Evolutionary conservation across 2,329 filamentous ascomycete genomes (phyloP).

Genomic region (Dothiorella sarmentorum): DNA sequence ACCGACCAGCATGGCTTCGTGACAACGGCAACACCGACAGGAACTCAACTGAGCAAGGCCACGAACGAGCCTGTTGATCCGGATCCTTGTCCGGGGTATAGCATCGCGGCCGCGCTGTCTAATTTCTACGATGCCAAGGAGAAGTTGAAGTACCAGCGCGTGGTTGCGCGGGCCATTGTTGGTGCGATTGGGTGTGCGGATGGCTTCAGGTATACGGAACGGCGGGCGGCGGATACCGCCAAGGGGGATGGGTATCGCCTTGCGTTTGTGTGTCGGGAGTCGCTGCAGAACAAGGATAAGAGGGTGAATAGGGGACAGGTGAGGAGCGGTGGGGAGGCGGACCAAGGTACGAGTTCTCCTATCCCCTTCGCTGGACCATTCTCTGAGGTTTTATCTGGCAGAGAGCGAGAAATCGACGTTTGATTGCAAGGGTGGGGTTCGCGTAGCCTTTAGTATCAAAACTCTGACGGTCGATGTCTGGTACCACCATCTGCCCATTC

Average conservation of each 20-base stretch:
- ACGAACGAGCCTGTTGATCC: neutral
- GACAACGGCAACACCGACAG: neutral
- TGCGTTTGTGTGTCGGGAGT: conserved; percentile 35
- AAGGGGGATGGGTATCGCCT: conserved; percentile 31
- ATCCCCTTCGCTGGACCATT: too few relatives aligned
- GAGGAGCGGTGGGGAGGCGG: neutral
- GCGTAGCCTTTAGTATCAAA: neutral
- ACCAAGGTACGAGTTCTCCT: neutral
- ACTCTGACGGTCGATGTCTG: neutral
- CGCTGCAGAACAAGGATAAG: conserved; percentile 30
- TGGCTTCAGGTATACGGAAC: conserved; percentile 34
- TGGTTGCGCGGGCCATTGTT: conserved; percentile 25
- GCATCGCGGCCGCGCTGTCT: conserved; percentile 18
- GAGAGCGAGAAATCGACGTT: neutral
- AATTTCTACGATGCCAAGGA: conserved; percentile 18
- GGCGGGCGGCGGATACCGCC: conserved; percentile 29
- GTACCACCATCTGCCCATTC: conserved; percentile 5
- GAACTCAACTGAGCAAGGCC: neutral
- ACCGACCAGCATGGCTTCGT: too few relatives aligned
- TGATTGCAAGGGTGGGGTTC: neutral
- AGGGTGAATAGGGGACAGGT: conserved; percentile 24
- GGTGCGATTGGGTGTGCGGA: conserved; percentile 31
- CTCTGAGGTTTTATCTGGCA: neutral
- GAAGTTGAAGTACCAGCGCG: conserved; percentile 16
- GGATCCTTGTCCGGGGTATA: conserved; percentile 1